phyloP scores from a whole-genome alignment of 495 filamentous ascomycete genomes.

The Daldinia grandis region DNA sequence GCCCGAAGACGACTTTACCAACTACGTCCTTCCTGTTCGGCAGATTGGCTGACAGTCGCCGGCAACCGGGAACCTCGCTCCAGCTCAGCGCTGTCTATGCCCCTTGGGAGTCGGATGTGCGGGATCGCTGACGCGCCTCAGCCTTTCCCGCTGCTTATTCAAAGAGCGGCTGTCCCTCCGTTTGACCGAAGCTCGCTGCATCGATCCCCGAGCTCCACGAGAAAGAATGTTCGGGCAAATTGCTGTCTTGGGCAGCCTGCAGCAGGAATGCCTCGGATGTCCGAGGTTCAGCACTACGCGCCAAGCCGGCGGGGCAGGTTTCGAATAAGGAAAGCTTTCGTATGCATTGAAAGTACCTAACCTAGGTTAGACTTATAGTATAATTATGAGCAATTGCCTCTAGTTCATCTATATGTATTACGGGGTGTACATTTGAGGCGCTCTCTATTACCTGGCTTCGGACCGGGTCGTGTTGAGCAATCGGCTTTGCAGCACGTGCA shows the following conservation, averaged over 20 bases:
- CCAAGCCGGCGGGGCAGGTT: background rate
- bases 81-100: background rate
- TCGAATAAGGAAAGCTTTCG: background rate
- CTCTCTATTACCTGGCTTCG: too few species aligned
- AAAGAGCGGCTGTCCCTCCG: background rate
- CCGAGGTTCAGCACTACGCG: background rate
- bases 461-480: too few species aligned
- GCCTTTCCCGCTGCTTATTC: conserved; percentile 9
- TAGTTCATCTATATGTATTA: too few species aligned
- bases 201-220: background rate
- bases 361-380: too few species aligned
- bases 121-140: conserved; percentile 23
- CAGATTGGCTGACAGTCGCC: conserved; percentile 24
- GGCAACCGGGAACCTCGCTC: conserved; percentile 22
- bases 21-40: conserved; percentile 34
- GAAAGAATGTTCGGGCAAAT: background rate
- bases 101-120: conserved; percentile 3
- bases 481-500: too few species aligned
- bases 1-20: conserved; percentile 14
- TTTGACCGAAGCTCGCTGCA: conserved; percentile 10
- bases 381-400: too few species aligned
- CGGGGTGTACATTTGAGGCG: too few species aligned
- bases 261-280: background rate
- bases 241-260: background rate
- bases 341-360: too few species aligned